A percentile compares a stretch with the other conserved stretches of the same genome.
These are phyloP conservation scores for Podospora anserina DNA, from an alignment of 495 filamentous ascomycete species.

Conservation along the genomic window DNA sequence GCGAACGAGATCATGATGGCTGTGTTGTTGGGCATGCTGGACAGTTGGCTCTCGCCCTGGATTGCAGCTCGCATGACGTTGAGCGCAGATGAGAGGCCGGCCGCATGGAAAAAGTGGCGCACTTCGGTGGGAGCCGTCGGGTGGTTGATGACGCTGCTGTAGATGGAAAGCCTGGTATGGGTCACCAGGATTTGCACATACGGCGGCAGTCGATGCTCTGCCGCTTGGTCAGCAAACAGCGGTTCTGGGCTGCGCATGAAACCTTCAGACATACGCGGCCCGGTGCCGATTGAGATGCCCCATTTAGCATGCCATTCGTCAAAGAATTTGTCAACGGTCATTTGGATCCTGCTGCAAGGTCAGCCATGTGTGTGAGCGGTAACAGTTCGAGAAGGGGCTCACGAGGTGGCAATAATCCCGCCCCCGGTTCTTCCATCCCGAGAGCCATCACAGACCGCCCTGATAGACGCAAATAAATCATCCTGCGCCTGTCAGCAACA, in stretches of 20 bases:
- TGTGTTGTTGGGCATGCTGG: conserved; percentile 75
- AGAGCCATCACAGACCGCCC: conserved; percentile 58
- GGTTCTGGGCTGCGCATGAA: neutral
- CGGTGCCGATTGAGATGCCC: conserved; percentile 57
- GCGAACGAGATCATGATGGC: conserved; percentile 76
- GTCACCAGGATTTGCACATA: conserved; percentile 74
- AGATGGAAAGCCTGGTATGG: conserved; percentile 68
- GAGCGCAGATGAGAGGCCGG: conserved; percentile 63
- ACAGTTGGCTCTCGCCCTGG: conserved; percentile 64
- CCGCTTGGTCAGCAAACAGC: conserved; percentile 3
- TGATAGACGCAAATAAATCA: conserved; percentile 57
- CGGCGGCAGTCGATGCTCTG: conserved; percentile 61
- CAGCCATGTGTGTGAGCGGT: neutral
- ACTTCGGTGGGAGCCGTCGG: conserved; percentile 66
- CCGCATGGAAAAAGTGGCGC: conserved; percentile 67
- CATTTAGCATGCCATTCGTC: conserved; percentile 60
- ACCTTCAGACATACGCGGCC: conserved; percentile 41
- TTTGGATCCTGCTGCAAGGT: conserved; percentile 47
- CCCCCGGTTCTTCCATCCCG: conserved; percentile 47
- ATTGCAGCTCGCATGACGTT: conserved; percentile 73
- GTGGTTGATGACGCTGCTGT: conserved; percentile 71
- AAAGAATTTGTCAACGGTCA: conserved; percentile 60
- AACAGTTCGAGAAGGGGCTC: conserved; percentile 23
- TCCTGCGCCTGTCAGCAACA: conserved; percentile 43
- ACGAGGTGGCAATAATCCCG: conserved; percentile 55